These are phyloP conservation scores for Pleurotus pulmonarius DNA, from an alignment of 768 basidiomycete species.

Conservation along the genomic window DNA sequence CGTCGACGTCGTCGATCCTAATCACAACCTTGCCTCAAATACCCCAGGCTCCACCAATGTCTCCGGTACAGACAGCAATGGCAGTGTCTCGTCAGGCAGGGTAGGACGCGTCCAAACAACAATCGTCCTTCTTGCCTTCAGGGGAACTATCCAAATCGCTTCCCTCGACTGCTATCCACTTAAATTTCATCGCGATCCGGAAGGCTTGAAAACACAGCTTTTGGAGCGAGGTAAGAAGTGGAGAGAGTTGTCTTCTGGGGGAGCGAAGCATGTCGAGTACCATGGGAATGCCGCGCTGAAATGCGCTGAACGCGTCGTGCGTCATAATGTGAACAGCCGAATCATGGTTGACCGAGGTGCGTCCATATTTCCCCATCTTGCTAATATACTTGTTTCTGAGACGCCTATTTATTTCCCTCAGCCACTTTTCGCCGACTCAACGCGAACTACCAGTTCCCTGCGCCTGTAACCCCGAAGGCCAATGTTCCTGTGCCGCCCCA, in stretches of 20 bases:
- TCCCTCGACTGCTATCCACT: slow-evolving; percentile 50
- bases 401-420: too few species aligned
- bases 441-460: slow-evolving; percentile 44
- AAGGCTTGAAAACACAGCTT: slow-evolving; percentile 35
- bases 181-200: slow-evolving; percentile 43
- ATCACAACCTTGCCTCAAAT: neutral
- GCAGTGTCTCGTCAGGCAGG: slow-evolving; percentile 16
- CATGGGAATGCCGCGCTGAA: slow-evolving; percentile 27
- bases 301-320: slow-evolving; percentile 29
- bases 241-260: slow-evolving; percentile 33
- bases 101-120: slow-evolving; percentile 37
- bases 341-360: slow-evolving; percentile 60
- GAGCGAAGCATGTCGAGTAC: slow-evolving; percentile 1
- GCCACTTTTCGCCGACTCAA: slow-evolving; percentile 52
- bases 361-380: too few species aligned
- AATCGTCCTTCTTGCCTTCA: slow-evolving; percentile 38
- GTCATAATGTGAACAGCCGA: slow-evolving; percentile 52
- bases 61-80: slow-evolving; percentile 13
- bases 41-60: slow-evolving; percentile 1
- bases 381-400: too few species aligned
- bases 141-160: slow-evolving; percentile 49
- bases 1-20: slow-evolving; percentile 45
- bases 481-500: neutral
- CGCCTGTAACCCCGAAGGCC: slow-evolving; percentile 25
- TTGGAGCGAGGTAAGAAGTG: slow-evolving; percentile 54